Evolutionary conservation across 2,329 filamentous ascomycete species (phyloP).

Genomic region (Emmonsiellopsis sp.): DNA sequence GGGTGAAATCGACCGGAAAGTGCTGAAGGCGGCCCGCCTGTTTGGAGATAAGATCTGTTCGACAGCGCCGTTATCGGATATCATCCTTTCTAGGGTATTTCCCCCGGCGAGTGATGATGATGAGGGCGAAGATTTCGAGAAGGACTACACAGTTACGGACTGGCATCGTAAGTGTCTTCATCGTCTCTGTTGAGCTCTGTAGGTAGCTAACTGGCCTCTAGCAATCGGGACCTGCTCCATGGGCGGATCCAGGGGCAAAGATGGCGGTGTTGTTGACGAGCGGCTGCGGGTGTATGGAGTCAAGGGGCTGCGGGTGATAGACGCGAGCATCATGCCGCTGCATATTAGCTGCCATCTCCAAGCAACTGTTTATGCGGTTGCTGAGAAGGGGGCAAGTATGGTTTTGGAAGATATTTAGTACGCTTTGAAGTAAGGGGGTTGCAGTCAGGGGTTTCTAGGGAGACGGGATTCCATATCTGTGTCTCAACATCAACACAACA

Average conservation of each 20-base stretch:
- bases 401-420: constrained; percentile 10
- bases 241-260: constrained; percentile 23
- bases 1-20: constrained; percentile 36
- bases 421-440: no score
- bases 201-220: background rate
- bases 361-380: constrained; percentile 26
- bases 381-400: constrained; percentile 18
- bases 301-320: constrained; percentile 26
- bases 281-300: constrained; percentile 29
- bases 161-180: constrained; percentile 26
- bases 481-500: no score
- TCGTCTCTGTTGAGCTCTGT: background rate
- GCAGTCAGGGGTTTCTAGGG: no score
- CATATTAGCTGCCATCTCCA: constrained; percentile 22
- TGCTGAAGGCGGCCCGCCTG: constrained; percentile 34
- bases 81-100: constrained; percentile 28
- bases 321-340: constrained; percentile 27
- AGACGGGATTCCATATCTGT: no score
- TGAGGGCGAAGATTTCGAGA: constrained; percentile 28
- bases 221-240: constrained; percentile 35
- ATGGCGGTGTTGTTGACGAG: constrained; percentile 28
- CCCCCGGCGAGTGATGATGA: constrained; percentile 16
- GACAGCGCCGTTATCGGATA: constrained; percentile 28
- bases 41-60: constrained; percentile 34
- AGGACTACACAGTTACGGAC: constrained; percentile 25